Evolutionary conservation across 495 filamentous ascomycete genomes (phyloP), one percentile per base, ranked within the genome.

Genomic region (Trichocladium antarcticum): DNA sequence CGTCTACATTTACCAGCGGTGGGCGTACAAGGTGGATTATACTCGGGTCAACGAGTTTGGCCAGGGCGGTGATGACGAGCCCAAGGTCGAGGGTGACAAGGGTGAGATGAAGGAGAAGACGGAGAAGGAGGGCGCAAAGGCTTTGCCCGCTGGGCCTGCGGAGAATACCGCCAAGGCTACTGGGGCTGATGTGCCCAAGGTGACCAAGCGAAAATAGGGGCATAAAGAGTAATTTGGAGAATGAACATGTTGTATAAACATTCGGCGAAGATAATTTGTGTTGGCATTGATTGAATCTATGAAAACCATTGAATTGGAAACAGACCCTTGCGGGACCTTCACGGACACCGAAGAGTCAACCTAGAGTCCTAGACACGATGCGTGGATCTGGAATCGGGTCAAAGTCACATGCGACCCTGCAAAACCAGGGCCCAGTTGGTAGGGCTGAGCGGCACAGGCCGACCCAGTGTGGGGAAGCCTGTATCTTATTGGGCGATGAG

Each of bases 41-140:
- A 85, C 80, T 14, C 75, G 92, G 36, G 84, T 98, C 64, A 98
- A 98, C 65, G 92, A 98, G 65, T 98, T 97, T 57, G 92, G 92
- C 11, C 92, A 98, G 69, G 93, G 92, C 34, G 92, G 93, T 12
- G 90, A 87, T 15, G 87, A 92, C 40, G 85, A 81, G 37, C 72
- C 78, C 22, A 75, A 78, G 41, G 80, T 78, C 50, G 73, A 74
- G 42, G 66, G 69, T 59, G 42, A 65, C 27, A 51, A 68, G 48
- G 59, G 54, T 21, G 51, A 68, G 47, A 57, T 47, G 29, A 51
- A 68, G 48, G 59, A 55, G 24, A 50, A 68, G 47, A 57, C 47
- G 28, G 42, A 52, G 29, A 40, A 47, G 38, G 37, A 53, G 37
- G 52, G 47, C 28, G 50, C 27, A 1, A 54, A 59, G 45, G 54